These are phyloP conservation scores for Colletotrichum sp. DNA, from an alignment of 2,329 filamentous ascomycete genomes.

Conservation along the genomic window DNA sequence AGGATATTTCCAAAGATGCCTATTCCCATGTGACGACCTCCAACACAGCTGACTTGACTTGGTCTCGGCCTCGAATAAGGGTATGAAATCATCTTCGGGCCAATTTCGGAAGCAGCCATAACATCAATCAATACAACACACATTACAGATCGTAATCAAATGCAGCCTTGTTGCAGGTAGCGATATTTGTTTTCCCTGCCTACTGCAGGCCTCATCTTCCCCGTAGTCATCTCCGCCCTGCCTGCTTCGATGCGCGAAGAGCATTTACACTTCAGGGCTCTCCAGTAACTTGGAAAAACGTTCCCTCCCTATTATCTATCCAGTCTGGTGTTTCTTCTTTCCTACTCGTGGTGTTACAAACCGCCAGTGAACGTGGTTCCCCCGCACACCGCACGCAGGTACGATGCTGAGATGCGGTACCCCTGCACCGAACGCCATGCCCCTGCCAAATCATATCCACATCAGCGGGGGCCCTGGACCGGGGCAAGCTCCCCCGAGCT, in stretches of 20 bases:
- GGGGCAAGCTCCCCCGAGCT: slow-evolving; percentile 15
- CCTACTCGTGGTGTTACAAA: not conserved
- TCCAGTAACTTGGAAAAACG: not conserved
- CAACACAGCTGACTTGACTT: not conserved
- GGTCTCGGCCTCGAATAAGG: not conserved
- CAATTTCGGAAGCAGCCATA: not conserved
- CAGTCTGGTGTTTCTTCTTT: too few species aligned
- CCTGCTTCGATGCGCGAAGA: not conserved
- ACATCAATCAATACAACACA: not conserved
- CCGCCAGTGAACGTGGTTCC: not conserved
- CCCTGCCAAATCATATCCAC: not conserved
- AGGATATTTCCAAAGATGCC: not conserved
- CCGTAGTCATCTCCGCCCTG: not conserved
- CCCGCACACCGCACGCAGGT: not conserved
- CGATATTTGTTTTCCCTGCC: not conserved
- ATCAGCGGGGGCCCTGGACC: not conserved
- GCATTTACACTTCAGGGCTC: not conserved
- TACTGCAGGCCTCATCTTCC: not conserved
- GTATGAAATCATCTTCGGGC: not conserved
- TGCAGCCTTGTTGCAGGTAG: not conserved
- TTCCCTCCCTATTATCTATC: not conserved
- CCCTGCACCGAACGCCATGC: not conserved
- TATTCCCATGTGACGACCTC: not conserved
- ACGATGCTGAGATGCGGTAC: not conserved
- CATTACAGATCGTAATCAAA: not conserved